Percentiles rank a stretch among this genome's conserved stretches.
Conservation (phyloP, 768 basidiomycete genomes). For the Kwoniella heveanensis region DNA sequence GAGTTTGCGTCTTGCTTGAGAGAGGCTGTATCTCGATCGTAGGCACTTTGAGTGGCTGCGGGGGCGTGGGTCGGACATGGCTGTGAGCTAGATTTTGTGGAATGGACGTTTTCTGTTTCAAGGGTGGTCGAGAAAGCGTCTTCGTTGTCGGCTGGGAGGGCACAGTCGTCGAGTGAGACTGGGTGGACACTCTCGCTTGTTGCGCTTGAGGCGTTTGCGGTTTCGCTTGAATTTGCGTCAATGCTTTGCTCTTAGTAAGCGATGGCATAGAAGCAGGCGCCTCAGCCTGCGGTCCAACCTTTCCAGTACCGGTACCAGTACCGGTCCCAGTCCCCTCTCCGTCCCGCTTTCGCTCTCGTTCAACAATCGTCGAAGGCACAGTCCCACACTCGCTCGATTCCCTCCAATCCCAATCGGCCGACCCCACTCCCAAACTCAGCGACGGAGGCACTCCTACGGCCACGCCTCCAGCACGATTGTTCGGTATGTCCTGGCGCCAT, state of each 20-base stretch:
- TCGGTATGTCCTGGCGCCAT: conserved; percentile 25
- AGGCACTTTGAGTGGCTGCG: conserved; percentile 3
- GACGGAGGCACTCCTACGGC: not conserved
- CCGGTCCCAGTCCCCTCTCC: not conserved
- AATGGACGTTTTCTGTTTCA: not conserved
- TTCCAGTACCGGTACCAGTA: not conserved
- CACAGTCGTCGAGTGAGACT: not conserved
- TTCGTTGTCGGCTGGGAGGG: conserved; percentile 9
- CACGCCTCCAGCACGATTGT: not conserved
- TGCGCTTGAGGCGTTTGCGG: not conserved
- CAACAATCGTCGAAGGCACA: conserved; percentile 7
- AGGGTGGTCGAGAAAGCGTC: not conserved
- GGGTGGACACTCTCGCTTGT: conserved; percentile 11
- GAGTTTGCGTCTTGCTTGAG: not conserved
- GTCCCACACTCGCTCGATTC: conserved; percentile 17
- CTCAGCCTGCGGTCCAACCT: conserved; percentile 9
- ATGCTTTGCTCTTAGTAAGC: not conserved
- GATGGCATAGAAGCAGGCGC: conserved; percentile 11
- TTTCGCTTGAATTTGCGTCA: not conserved
- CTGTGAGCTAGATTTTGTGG: not conserved
- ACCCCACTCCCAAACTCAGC: conserved; percentile 4
- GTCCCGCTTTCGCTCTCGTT: conserved; percentile 4
- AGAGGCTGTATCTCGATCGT: conserved; percentile 14
- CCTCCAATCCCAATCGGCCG: conserved; percentile 12
- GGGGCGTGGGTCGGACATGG: not conserved